Conservation (phyloP, 2,329 filamentous ascomycete species). For the Colletotrichum coccodes region DNA sequence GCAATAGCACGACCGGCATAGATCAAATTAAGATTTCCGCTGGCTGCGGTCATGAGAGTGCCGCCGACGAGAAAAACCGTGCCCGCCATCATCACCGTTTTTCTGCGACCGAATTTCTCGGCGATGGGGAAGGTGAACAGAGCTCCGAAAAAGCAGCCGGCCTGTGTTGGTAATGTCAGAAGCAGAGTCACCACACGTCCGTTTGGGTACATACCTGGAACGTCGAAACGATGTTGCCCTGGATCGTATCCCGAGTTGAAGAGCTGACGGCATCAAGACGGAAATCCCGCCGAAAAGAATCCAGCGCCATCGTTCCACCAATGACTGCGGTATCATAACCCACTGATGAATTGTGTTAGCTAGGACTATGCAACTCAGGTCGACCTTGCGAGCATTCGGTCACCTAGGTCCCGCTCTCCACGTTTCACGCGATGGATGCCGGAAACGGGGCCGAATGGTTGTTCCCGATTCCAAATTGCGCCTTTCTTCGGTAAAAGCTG, state of each 20-base stretch:
- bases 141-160: conserved; percentile 52
- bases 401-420: background rate
- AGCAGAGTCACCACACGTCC: background rate
- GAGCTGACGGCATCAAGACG: conserved; percentile 39
- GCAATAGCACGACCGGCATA: conserved; percentile 61
- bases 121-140: conserved; percentile 56
- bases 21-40: conserved; percentile 48
- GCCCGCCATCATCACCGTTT: conserved; percentile 55
- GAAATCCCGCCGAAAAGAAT: conserved; percentile 49
- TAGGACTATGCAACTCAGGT: background rate
- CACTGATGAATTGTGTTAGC: conserved; percentile 36
- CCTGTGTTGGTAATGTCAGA: conserved; percentile 45
- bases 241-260: conserved; percentile 43
- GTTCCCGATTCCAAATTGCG: background rate
- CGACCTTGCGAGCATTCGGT: background rate
- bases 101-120: conserved; percentile 57
- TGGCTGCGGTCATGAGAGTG: conserved; percentile 45
- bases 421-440: background rate
- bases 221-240: conserved; percentile 42
- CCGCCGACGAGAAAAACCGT: conserved; percentile 52
- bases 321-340: conserved; percentile 51
- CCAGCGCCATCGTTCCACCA: conserved; percentile 50
- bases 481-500: no score
- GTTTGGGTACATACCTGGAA: conserved; percentile 12
- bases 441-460: background rate